Conservation (phyloP, 371 early-diverging fungal genomes). For the Coemansia sp. region DNA sequence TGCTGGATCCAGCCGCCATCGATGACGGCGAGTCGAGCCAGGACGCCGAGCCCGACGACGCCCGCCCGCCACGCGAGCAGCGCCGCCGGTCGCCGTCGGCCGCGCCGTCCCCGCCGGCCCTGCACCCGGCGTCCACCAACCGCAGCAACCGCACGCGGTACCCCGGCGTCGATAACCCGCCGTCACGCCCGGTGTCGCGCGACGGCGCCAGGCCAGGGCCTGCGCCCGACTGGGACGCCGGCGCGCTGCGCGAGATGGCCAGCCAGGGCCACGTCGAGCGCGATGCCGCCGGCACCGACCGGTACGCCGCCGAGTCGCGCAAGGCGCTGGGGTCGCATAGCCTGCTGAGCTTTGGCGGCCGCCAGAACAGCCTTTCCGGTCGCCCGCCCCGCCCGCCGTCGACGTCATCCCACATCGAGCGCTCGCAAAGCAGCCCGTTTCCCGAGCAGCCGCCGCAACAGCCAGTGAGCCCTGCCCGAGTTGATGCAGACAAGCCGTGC, state of each 20-base stretch:
- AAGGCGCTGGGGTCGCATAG: conserved; percentile 24
- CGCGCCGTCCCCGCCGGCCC: background rate
- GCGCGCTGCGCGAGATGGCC: conserved; percentile 24
- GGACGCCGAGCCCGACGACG: background rate
- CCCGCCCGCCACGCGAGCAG: too few species aligned
- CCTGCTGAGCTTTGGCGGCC: background rate
- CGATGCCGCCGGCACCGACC: conserved; percentile 10
- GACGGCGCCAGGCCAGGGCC: background rate
- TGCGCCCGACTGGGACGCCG: conserved; percentile 30
- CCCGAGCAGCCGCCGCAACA: background rate
- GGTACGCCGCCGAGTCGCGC: conserved; percentile 31
- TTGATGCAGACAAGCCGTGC: background rate
- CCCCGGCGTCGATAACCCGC: background rate
- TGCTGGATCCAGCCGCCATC: conserved; percentile 19
- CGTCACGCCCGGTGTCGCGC: conserved; percentile 6
- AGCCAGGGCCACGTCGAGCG: conserved; percentile 15
- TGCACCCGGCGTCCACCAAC: background rate
- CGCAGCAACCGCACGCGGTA: background rate
- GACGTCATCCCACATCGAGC: background rate
- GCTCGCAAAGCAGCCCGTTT: background rate
- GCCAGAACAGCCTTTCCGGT: background rate
- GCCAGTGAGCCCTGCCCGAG: background rate
- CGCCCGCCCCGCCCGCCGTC: background rate
- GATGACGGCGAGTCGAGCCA: background rate
- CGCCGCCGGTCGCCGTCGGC: background rate